Evolutionary conservation across 345 rosid species (phyloP).

Genomic region (Salix arbutifolia): DNA sequence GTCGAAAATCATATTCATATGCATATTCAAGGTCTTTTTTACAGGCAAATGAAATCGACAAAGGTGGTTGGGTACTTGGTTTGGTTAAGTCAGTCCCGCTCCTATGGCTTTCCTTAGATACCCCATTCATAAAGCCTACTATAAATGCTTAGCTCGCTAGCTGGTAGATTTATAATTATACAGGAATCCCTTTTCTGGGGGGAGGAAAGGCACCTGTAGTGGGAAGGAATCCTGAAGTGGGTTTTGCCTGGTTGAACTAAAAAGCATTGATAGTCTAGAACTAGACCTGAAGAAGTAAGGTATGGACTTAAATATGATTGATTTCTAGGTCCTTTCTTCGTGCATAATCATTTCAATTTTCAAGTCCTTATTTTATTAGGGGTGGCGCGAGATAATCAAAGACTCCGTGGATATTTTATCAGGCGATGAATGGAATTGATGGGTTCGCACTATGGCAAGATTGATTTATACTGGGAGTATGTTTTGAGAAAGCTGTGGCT

Average conservation of each 20-base stretch:
- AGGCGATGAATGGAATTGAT: not conserved
- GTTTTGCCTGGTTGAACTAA: constrained; percentile 17
- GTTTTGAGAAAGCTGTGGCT: too few species aligned
- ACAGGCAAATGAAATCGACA: too few species aligned
- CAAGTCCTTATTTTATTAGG: not conserved
- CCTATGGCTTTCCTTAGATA: constrained; percentile 2
- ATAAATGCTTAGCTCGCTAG: constrained; percentile 24
- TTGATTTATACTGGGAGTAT: not conserved
- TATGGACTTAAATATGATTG: not conserved
- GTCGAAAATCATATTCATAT: not conserved
- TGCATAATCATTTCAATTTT: constrained; percentile 16
- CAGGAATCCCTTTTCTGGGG: constrained; percentile 23
- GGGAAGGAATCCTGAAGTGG: constrained; percentile 41
- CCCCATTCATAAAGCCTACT: constrained; percentile 29
- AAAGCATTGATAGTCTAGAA: constrained; percentile 8
- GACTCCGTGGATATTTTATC: too few species aligned
- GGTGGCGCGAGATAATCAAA: too few species aligned
- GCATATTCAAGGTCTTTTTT: not conserved
- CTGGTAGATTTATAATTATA: not conserved
- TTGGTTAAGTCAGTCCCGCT: not conserved
- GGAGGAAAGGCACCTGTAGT: constrained; percentile 18
- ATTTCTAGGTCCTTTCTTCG: not conserved
- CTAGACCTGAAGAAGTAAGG: constrained; percentile 11
- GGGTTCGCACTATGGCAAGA: not conserved
- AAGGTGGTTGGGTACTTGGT: not conserved